Conservation (phyloP, 108 stramenopile species). For the Cyclotella cryptica region DNA sequence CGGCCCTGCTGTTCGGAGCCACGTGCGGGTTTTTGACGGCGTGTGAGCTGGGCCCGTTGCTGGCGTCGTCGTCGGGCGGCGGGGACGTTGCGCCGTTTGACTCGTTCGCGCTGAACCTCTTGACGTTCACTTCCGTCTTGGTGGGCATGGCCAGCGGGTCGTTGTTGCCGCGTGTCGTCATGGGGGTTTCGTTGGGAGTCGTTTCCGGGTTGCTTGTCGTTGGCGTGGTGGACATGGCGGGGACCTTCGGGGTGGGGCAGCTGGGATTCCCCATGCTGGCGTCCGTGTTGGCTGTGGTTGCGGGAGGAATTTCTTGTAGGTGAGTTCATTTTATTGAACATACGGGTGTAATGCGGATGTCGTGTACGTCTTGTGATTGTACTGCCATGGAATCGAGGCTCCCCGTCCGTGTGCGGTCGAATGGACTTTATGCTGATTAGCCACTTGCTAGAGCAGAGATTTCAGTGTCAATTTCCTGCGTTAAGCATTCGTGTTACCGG, state of each 20-base stretch:
- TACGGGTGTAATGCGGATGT: not conserved
- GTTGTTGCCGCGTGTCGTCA: constrained; percentile 1
- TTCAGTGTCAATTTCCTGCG: no score
- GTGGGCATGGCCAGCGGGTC: not conserved
- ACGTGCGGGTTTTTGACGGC: not conserved
- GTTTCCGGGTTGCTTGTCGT: not conserved
- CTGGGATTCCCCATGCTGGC: constrained; percentile 4
- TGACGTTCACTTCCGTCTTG: not conserved
- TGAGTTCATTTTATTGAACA: constrained; percentile 7
- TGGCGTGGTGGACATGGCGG: not conserved
- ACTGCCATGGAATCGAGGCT: not conserved
- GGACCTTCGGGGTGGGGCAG: not conserved
- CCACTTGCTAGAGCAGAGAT: no score
- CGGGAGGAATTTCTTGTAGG: constrained; percentile 39
- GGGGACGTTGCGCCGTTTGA: not conserved
- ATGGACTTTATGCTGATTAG: no score
- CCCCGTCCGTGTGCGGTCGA: no score
- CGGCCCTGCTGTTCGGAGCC: not conserved
- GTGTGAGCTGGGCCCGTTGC: constrained; percentile 38
- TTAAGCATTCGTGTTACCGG: no score
- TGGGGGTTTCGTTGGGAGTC: constrained; percentile 9
- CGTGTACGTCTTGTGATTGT: not conserved
- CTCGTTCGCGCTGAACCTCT: not conserved
- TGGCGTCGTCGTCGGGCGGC: not conserved
- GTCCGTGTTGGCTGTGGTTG: not conserved